Percentiles rank a stretch among this genome's conserved stretches.
phyloP scores from a whole-genome alignment of 1,284 basidiomycete genomes.

The Volvariella volvacea region DNA sequence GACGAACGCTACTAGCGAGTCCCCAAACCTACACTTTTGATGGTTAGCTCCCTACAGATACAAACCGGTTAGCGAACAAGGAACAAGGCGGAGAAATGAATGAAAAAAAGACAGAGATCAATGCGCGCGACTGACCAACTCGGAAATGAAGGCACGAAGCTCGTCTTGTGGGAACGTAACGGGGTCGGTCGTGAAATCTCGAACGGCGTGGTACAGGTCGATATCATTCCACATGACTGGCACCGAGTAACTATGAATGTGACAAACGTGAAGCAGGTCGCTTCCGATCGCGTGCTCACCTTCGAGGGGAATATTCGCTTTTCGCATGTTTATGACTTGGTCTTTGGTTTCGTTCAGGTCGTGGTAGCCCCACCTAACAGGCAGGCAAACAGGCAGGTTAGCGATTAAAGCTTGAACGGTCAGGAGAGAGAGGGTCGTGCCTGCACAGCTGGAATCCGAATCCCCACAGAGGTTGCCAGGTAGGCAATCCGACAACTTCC shows the following conservation, averaged over 20 bases:
- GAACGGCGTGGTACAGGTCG: conserved; percentile 59
- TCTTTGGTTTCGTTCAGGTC: conserved; percentile 39
- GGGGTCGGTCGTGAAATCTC: conserved; percentile 68
- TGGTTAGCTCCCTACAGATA: conserved; percentile 22
- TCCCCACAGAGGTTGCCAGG: conserved; percentile 63
- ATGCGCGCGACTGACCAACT: conserved; percentile 52
- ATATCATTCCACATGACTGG: conserved; percentile 75
- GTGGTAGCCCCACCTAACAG: conserved; percentile 47
- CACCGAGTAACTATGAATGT: conserved; percentile 4
- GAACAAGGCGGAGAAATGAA: not conserved
- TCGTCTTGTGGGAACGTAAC: conserved; percentile 55
- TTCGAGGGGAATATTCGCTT: conserved; percentile 60
- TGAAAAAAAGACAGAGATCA: conserved; percentile 5
- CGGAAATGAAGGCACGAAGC: conserved; percentile 52
- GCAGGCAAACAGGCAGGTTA: too few species aligned
- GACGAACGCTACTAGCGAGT: conserved; percentile 4
- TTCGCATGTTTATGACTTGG: conserved; percentile 53
- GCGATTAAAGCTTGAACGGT: too few species aligned
- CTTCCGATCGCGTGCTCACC: conserved; percentile 23
- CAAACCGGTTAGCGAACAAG: conserved; percentile 2
- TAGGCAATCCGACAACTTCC: conserved; percentile 50
- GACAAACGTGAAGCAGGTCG: conserved; percentile 4
- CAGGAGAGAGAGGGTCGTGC: conserved; percentile 27
- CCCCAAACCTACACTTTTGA: conserved; percentile 24
- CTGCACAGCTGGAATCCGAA: conserved; percentile 70